Evolutionary conservation across 768 basidiomycete species (phyloP).

Genomic region (Suillus alpinus): DNA sequence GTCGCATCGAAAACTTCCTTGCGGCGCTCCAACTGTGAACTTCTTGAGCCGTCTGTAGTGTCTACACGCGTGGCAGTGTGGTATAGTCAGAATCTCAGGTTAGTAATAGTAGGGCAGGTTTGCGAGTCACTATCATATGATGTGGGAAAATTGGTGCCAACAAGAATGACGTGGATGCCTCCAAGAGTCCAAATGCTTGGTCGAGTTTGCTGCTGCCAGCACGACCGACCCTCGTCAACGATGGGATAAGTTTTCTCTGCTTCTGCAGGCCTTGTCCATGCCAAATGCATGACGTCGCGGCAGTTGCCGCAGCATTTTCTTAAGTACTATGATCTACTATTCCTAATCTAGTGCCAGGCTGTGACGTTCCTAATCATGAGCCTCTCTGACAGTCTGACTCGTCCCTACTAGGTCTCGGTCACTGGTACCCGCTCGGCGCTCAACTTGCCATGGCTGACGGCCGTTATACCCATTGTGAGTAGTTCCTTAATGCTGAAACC

Average conservation of each 20-base stretch:
- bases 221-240: background rate
- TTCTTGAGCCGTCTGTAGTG: background rate
- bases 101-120: background rate
- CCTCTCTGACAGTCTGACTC: no score
- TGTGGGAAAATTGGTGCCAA: background rate
- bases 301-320: background rate
- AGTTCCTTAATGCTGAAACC: background rate
- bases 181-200: background rate
- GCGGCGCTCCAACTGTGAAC: slow-evolving; percentile 14
- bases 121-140: background rate
- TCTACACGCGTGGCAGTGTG: background rate
- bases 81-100: background rate
- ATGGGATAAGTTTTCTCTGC: background rate
- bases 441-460: background rate
- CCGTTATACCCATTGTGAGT: background rate
- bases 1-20: slow-evolving; percentile 16
- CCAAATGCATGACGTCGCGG: no score
- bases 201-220: background rate
- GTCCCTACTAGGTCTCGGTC: background rate
- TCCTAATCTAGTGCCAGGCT: no score
- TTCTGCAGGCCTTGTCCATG: no score
- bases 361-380: background rate
- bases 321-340: no score
- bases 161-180: background rate
- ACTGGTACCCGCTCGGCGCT: background rate